Evolutionary conservation across 768 basidiomycete species (phyloP).

Genomic region (Pleurotus eryngii): DNA sequence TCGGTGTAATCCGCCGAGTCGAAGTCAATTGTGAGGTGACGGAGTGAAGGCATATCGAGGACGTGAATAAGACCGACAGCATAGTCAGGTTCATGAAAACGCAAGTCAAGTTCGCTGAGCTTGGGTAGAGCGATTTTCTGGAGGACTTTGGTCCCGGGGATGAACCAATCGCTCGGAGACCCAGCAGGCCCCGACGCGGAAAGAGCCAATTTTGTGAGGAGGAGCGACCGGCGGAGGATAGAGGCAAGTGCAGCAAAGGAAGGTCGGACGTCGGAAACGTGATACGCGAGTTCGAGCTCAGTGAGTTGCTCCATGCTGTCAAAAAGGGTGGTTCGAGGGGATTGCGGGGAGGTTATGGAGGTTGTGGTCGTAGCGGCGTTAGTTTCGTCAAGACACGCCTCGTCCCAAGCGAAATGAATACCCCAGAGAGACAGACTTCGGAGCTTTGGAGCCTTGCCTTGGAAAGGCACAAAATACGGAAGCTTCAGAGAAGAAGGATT

Average conservation of each 20-base stretch:
- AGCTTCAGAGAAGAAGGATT: slow-evolving; percentile 35
- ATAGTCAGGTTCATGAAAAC: slow-evolving; percentile 37
- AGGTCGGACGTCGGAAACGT: slow-evolving; percentile 61
- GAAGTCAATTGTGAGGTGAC: slow-evolving; percentile 51
- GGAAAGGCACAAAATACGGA: slow-evolving; percentile 43
- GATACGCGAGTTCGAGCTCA: slow-evolving; percentile 60
- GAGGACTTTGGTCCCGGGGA: slow-evolving; percentile 17
- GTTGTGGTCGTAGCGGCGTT: neutral
- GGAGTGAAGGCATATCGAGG: slow-evolving; percentile 37
- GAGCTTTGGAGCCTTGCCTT: slow-evolving; percentile 53
- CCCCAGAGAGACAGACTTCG: slow-evolving; percentile 55
- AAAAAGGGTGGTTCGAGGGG: slow-evolving; percentile 37
- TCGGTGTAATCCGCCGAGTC: slow-evolving; percentile 51
- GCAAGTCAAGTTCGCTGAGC: slow-evolving; percentile 33
- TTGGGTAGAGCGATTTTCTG: slow-evolving; percentile 26
- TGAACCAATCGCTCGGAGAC: slow-evolving; percentile 31
- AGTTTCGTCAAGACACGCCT: neutral
- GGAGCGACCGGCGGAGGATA: slow-evolving; percentile 51
- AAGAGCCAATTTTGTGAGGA: slow-evolving; percentile 51
- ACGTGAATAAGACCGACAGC: slow-evolving; percentile 34
- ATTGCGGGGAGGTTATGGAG: neutral
- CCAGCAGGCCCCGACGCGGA: slow-evolving; percentile 55
- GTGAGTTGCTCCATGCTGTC: slow-evolving; percentile 27
- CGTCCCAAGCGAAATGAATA: slow-evolving; percentile 66
- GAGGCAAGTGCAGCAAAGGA: slow-evolving; percentile 48